phyloP scores from a whole-genome alignment of 306 rosid genomes.

The Cucurbita maxima region DNA sequence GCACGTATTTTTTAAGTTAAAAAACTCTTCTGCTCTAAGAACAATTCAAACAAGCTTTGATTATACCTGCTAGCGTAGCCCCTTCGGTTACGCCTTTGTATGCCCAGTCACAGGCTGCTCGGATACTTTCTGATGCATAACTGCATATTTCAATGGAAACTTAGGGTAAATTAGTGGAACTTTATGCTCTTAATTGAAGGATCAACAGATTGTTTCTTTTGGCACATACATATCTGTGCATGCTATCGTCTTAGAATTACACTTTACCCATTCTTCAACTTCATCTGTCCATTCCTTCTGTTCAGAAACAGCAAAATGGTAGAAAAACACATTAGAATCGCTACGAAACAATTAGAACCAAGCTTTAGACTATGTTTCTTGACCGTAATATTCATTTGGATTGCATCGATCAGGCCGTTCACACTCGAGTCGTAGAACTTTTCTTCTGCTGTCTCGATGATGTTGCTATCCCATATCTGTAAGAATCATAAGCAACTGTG shows the following conservation, averaged over 20 bases:
- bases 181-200: background rate
- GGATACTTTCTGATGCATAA: slow-evolving; percentile 59
- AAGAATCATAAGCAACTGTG: background rate
- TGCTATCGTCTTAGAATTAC: slow-evolving; percentile 24
- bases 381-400: slow-evolving; percentile 63
- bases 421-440: slow-evolving; percentile 33
- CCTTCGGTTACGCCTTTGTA: slow-evolving; percentile 46
- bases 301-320: background rate
- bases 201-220: background rate
- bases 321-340: background rate
- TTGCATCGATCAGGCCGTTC: slow-evolving; percentile 26
- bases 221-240: slow-evolving; percentile 52
- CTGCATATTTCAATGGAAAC: slow-evolving; percentile 18
- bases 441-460: slow-evolving; percentile 54
- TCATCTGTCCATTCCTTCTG: slow-evolving; percentile 59
- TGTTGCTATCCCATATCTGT: slow-evolving; percentile 69
- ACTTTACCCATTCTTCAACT: slow-evolving; percentile 54
- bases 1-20: background rate
- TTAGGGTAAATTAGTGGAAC: background rate
- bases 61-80: slow-evolving; percentile 45
- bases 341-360: background rate
- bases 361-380: background rate
- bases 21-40: background rate
- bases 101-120: slow-evolving; percentile 72
- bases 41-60: background rate